Evolutionary conservation across 2,329 filamentous ascomycete species (phyloP).

Genomic region (Botrytis fabae): DNA sequence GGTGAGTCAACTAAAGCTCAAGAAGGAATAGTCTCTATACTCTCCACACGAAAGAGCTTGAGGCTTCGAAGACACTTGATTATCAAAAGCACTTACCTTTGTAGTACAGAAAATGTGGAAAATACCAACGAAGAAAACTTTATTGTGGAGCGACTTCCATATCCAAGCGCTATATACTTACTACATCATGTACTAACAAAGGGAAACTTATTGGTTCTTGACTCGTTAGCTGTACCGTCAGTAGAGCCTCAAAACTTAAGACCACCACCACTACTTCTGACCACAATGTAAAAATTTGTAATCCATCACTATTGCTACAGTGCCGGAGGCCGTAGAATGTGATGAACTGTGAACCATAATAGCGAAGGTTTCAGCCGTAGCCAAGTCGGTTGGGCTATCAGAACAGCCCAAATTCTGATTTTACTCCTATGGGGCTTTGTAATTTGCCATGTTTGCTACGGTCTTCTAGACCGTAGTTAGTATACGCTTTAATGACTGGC

Average conservation of each 20-base stretch:
- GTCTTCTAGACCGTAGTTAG: neutral
- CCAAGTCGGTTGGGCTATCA: neutral
- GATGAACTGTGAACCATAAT: neutral
- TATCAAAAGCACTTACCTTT: neutral
- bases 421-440: neutral
- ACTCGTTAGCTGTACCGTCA: neutral
- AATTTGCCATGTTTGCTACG: too few species aligned
- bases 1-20: neutral
- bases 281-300: neutral
- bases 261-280: neutral
- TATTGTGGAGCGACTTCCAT: neutral
- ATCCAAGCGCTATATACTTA: too few species aligned
- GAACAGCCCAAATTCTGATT: neutral
- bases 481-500: neutral
- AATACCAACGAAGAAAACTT: neutral
- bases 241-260: neutral
- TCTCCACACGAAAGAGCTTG: neutral
- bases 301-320: neutral
- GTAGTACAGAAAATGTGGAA: neutral
- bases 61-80: neutral
- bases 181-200: neutral
- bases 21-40: too few species aligned
- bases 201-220: neutral
- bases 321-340: neutral
- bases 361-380: neutral